phyloP scores from a whole-genome alignment of 1,139 yeast species.

The Meyerozyma athensensis region DNA sequence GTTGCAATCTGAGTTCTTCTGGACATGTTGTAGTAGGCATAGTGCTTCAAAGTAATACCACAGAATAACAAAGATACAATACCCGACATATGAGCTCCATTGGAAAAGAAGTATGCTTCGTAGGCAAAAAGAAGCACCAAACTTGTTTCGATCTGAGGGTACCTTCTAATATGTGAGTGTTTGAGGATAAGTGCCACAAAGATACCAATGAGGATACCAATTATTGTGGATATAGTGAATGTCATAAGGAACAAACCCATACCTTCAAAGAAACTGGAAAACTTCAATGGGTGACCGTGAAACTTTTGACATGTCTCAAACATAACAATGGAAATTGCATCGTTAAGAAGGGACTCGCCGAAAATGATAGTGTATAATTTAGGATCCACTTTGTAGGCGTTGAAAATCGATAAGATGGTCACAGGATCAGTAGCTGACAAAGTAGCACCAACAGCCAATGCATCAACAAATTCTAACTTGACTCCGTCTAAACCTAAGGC shows the following conservation, averaged over 20 bases:
- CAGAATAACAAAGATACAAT: constrained; percentile 92
- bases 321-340: constrained; percentile 98
- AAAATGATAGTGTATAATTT: constrained; percentile 93
- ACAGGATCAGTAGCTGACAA: constrained; percentile 98
- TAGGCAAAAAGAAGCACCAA: constrained; percentile 86
- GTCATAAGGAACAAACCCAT: constrained; percentile 90
- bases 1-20: constrained; percentile 95
- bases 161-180: constrained; percentile 88
- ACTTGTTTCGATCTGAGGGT: constrained; percentile 96
- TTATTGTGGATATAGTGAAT: constrained; percentile 85
- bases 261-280: constrained; percentile 86
- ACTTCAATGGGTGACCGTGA: constrained; percentile 74
- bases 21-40: constrained; percentile 96
- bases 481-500: constrained; percentile 86
- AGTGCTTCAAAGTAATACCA: constrained; percentile 94
- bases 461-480: constrained; percentile 87
- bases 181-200: constrained; percentile 84
- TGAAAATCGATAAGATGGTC: constrained; percentile 91
- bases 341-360: constrained; percentile 92
- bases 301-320: constrained; percentile 97
- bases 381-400: constrained; percentile 97
- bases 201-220: constrained; percentile 85
- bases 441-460: constrained; percentile 96
- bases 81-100: constrained; percentile 99
- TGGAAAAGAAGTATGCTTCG: constrained; percentile 94